phyloP scores from a whole-genome alignment of 2,329 filamentous ascomycete species.

The Colletotrichum destructivum region DNA sequence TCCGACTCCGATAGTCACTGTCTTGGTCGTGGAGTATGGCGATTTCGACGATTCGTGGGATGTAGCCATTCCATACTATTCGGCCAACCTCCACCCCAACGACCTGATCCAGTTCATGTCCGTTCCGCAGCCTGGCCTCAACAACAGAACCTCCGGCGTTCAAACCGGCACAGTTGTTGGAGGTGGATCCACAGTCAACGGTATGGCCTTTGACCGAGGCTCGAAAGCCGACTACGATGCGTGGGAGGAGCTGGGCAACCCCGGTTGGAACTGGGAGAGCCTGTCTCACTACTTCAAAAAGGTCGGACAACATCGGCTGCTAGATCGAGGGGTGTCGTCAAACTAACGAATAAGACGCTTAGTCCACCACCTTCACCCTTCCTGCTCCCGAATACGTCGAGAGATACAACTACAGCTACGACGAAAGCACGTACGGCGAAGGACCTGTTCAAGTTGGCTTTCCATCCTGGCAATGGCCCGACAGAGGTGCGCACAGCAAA shows the following conservation, averaged over 20 bases:
- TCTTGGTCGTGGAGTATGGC: constrained; percentile 49
- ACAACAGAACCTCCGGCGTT: constrained; percentile 46
- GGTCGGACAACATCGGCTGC: constrained; percentile 41
- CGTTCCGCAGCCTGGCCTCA: constrained; percentile 49
- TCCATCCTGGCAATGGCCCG: constrained; percentile 48
- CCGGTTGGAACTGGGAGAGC: constrained; percentile 61
- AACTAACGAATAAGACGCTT: constrained; percentile 51
- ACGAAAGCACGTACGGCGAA: constrained; percentile 45
- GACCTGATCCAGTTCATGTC: constrained; percentile 50
- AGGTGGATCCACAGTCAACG: constrained; percentile 50
- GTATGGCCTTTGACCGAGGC: constrained; percentile 62
- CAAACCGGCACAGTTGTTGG: constrained; percentile 46
- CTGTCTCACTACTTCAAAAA: constrained; percentile 64
- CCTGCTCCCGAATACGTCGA: constrained; percentile 51
- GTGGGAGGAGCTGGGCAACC: constrained; percentile 60
- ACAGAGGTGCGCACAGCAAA: constrained; percentile 30
- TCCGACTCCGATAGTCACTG: constrained; percentile 41
- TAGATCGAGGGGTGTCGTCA: constrained; percentile 43
- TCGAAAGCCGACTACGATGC: constrained; percentile 59
- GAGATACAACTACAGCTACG: constrained; percentile 45
- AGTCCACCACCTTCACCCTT: constrained; percentile 46
- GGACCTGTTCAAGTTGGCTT: constrained; percentile 46
- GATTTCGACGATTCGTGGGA: constrained; percentile 36
- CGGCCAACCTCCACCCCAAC: constrained; percentile 42
- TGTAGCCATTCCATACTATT: constrained; percentile 36